A percentile compares a stretch with the other conserved stretches of the same genome.
Evolutionary conservation across 371 early-diverging fungal species (phyloP).

Genomic region (Saksenaea vasiformis): DNA sequence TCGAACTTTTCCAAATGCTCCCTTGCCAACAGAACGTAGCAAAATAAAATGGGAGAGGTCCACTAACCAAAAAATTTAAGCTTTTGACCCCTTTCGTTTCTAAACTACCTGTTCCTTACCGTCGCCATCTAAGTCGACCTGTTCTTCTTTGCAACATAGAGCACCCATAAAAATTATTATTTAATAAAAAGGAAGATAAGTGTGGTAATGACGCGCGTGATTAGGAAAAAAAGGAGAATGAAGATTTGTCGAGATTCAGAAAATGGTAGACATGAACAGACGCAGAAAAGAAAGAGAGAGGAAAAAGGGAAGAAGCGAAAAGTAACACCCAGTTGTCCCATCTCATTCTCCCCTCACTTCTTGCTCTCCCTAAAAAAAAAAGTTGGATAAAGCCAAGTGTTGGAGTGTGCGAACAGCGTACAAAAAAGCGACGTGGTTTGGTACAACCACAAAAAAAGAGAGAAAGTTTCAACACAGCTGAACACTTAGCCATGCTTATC

Average conservation of each 20-base stretch:
- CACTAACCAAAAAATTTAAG: background rate
- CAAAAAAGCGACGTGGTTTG: too few relatives aligned
- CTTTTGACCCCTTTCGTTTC: background rate
- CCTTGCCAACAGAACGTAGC: conserved; percentile 64
- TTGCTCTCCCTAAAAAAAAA: background rate
- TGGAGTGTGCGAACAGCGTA: conserved; percentile 3
- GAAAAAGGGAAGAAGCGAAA: background rate
- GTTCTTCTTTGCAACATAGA: conserved; percentile 38
- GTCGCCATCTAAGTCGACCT: conserved; percentile 28
- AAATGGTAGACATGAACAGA: background rate
- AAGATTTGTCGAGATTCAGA: background rate
- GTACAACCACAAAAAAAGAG: background rate
- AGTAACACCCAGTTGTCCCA: background rate
- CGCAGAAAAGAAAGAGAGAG: background rate
- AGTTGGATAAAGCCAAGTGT: background rate
- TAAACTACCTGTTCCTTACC: conserved; percentile 16
- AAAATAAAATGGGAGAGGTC: conserved; percentile 40
- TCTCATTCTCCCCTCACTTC: background rate
- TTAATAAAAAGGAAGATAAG: background rate
- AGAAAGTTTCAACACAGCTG: too few relatives aligned
- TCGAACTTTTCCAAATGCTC: conserved; percentile 80
- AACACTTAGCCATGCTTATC: too few relatives aligned
- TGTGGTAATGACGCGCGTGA: background rate
- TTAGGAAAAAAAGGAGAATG: background rate
- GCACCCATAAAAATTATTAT: conserved; percentile 26